Base-by-base conservation (phyloP, 352 stramenopile species). In the Globisporangium mamillatum region DNA sequence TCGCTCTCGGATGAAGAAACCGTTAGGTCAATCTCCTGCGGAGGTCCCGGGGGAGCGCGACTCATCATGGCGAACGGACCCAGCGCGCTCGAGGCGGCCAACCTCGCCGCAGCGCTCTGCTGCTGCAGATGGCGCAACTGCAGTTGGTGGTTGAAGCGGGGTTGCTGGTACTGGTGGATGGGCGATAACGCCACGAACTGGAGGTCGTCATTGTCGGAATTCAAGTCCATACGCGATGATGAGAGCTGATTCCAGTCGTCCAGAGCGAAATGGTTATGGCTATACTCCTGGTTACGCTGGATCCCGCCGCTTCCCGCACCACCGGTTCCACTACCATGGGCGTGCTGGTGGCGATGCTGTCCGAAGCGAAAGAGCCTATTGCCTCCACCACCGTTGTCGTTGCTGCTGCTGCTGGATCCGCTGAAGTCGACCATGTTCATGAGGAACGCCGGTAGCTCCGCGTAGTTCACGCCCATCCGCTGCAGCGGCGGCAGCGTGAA, bases 21-120 rank as follows among this genome's bases (percentile, higher is more conserved):
- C 6, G 85, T 93, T 44, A 93, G 68, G 38, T 93, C 85, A 58
- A 93, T 93, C 55, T 89, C 75, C 55, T 86, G 73, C 3, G 73
- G 69, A 3, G 62, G 73, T 41, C 46, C 44, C 0, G 48, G 12
- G 24, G 57, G 34, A 54, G 46, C 29, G 20, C 60, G 36, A 14
- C n/a, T 54, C 36, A 66, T n/a, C 44, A 66, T 66, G 27, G 16
- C n/a, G 27, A 66, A 66, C 1, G 60, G 60, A 12, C 34, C 60
- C 10, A 52, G 44, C 3, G 52, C 9, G 12, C n/a, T 29, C 9
- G 41, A 24, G 32, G 36, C 18, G 36, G 63, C 64, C 27, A 63
- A 9, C 1, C 54, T 41, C 38, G 55, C 36, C 2, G 32, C 25
- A 8, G 54, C 55, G 41, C 61, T 27, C 10, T 46, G 60, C 25